Evolutionary conservation across 192 early-diverging fungal species (phyloP), one percentile per base, ranked within the genome.

Genomic region (Lunasporangiospora selenospora): DNA sequence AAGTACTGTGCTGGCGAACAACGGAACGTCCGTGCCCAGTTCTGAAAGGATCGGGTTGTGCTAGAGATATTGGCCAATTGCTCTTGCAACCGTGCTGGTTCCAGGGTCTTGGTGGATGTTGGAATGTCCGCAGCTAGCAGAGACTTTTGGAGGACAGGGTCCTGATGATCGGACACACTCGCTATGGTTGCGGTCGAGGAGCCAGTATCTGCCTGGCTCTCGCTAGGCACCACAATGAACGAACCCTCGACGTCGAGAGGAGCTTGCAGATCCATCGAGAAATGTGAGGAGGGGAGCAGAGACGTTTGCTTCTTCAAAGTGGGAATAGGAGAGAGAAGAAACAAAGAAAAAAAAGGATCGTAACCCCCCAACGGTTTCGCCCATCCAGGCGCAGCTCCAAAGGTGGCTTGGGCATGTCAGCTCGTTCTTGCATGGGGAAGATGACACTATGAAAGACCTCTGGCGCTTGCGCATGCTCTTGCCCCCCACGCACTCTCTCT

Each of bases 11-110:
- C 75, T 1, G 88, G 86, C 27, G 38, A 46, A 62, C 86, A 86
- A 5, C 52, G 43, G 48, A 89, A 89, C 0, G 89, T 90, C 23
- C 80, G 66, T 33, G 89, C 81, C 90, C 89, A 92, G 78, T 92
- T 92, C 44, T 69, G 55, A 43, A 89, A 89, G 38, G 65, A 48
- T 41, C 39, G 41, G 30, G 57, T 62, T 8, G 45, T 31, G 30
- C 31, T 58, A 3, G 58, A 48, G 15, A 76, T 39, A n/a, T 30
- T 31, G n/a, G 39, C 32, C 10, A 76, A 53, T 56, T 66, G 23
- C 54, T 67, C 29, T 21, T 65, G 24, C 10, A 75, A 29, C 23
- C 37, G 27, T 9, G 51, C 54, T 13, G 6, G 30, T 12, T 23
- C 23, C 12, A 26, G 13, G 29, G 33, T 19, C 21, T 12, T 10